Base-by-base conservation (phyloP, 2,329 filamentous ascomycete species). In the Talaromyces sp. region DNA sequence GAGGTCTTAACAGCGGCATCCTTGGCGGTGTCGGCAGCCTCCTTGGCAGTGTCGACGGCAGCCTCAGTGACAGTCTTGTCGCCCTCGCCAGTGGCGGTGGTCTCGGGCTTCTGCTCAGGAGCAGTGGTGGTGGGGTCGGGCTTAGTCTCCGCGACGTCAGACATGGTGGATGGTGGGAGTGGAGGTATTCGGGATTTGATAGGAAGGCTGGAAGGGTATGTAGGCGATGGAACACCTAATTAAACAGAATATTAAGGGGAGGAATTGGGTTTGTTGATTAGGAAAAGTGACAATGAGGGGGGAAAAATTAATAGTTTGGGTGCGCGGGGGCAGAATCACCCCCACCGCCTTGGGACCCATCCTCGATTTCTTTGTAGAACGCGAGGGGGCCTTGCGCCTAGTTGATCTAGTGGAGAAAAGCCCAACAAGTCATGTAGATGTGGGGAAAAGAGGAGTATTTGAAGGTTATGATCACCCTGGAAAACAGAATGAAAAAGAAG, bases 91-190 rank as follows among this genome's bases (percentile, higher is more conserved):
- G 63, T 66, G 61, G 68, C 56, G 58, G 66, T 52, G 50, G 58
- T 67, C 58, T 73, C 63, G 48, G 68, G 56, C 63, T 70, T 65
- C 47, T 65, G 58, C 52, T 58, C 66, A 65, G 69, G 62, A 67
- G 69, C 65, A 62, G 59, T 64, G 62, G 70, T 70, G 68, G 73
- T 66, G 71, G 74, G 72, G 70, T 76, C 72, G 55, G 70, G 64
- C 67, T 76, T 76, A 49, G 69, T 68, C 54, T 75, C 74, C 59
- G 73, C 62, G 56, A 67, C 65, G 69, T 74, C 74, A 71, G 74
- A 74, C 74, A 76, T 76, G 59, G 55, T 69, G 66, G 53, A 46
- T 42, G 56, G 47, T 22, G 48, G 33, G 19, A 24, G 32, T 13
- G 27, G 47, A 30, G 37, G 13, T 36, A 63, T 48, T 58, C 52